Percentiles rank a stretch among this genome's conserved stretches.
Evolutionary conservation across 2,329 filamentous ascomycete genomes (phyloP).

Genomic region (Trichophaea hybrida): DNA sequence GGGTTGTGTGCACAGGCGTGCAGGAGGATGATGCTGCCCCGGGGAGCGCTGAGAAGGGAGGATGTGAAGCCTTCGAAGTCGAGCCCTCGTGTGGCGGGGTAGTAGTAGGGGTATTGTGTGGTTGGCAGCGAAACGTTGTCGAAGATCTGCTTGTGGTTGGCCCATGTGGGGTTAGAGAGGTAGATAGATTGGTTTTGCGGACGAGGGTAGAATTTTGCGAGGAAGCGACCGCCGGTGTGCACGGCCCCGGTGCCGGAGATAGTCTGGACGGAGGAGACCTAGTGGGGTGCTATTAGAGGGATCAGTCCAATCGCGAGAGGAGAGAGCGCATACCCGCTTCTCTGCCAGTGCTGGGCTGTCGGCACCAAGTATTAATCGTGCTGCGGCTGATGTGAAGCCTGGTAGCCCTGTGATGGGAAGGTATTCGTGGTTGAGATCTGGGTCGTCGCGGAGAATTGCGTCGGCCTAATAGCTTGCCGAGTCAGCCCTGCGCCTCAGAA

Average conservation of each 20-base stretch:
- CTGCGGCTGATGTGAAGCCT: conserved; percentile 75
- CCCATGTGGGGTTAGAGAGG: conserved; percentile 92
- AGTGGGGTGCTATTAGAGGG: conserved; percentile 10
- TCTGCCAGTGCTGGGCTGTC: conserved; percentile 71
- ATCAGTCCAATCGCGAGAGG: not conserved
- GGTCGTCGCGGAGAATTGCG: conserved; percentile 73
- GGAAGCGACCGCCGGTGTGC: conserved; percentile 85
- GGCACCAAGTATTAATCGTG: conserved; percentile 70
- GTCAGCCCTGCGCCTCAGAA: not conserved
- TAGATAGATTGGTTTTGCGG: conserved; percentile 58
- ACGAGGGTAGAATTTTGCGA: conserved; percentile 70
- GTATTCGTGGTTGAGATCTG: conserved; percentile 93
- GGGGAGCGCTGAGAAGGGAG: conserved; percentile 54
- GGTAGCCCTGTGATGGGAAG: conserved; percentile 83
- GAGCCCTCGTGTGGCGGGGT: conserved; percentile 71
- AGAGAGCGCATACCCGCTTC: conserved; percentile 46
- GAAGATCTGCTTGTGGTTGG: conserved; percentile 98
- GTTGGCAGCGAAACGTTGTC: conserved; percentile 68
- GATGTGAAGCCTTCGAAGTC: conserved; percentile 81
- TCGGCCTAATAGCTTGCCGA: conserved; percentile 51
- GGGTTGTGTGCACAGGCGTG: conserved; percentile 98
- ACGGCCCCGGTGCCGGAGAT: conserved; percentile 95
- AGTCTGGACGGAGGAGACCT: conserved; percentile 69
- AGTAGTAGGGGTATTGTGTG: conserved; percentile 87
- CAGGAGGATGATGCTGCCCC: conserved; percentile 72